A percentile compares a stretch with the other conserved stretches of the same genome.
Conservation (phyloP, 306 rosid species). For the Pterocarpus macrocarpus region DNA sequence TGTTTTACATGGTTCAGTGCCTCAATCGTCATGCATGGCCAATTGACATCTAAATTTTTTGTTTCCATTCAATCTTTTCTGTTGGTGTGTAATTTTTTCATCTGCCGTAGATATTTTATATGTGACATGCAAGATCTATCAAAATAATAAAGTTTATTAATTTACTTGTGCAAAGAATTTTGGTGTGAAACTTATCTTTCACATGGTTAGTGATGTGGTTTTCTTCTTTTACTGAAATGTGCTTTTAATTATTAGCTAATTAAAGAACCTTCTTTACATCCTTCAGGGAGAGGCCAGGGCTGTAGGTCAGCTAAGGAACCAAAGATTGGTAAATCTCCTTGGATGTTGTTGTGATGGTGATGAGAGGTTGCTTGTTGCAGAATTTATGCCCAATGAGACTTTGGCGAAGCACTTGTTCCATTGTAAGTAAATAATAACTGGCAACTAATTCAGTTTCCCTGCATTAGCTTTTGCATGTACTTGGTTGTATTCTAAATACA, state of each 20-base stretch:
- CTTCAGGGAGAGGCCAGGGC: constrained; percentile 92
- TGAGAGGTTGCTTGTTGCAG: constrained; percentile 94
- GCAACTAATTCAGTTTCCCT: constrained; percentile 35
- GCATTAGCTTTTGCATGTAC: constrained; percentile 30
- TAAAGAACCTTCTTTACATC: constrained; percentile 32
- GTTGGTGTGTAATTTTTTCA: not conserved
- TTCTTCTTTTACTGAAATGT: constrained; percentile 37
- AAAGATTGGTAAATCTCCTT: constrained; percentile 83
- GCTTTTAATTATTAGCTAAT: constrained; percentile 38
- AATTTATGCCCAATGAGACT: constrained; percentile 91
- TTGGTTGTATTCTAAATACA: constrained; percentile 17
- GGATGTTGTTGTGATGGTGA: constrained; percentile 96
- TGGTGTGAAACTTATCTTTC: not conserved
- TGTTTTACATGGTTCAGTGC: not conserved
- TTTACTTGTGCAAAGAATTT: not conserved
- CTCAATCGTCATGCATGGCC: not conserved
- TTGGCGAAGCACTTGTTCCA: constrained; percentile 97
- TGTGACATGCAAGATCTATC: constrained; percentile 1
- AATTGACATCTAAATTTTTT: not conserved
- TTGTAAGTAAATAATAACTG: constrained; percentile 64
- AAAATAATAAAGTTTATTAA: not conserved
- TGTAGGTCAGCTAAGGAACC: constrained; percentile 90
- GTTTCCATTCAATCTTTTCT: not conserved
- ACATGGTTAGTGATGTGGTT: constrained; percentile 8
- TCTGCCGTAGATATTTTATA: not conserved